A percentile compares a stretch with the other conserved stretches of the same genome.
Conservation (phyloP, 2,329 filamentous ascomycete genomes). For the Colletotrichum sidae region DNA sequence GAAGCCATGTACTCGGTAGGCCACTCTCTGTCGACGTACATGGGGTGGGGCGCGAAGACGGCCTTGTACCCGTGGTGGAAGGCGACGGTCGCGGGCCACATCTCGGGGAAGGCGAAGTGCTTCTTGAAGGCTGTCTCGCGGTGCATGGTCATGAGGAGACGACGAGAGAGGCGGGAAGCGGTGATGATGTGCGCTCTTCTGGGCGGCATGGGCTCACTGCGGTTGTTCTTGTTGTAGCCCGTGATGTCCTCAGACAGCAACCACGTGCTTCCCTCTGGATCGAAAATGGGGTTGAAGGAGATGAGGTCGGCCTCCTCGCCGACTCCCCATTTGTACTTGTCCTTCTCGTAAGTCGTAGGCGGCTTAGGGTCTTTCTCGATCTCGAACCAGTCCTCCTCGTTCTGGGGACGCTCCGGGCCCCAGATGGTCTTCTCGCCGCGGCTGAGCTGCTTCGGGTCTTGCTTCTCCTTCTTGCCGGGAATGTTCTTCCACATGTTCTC, state of each 20-base stretch:
- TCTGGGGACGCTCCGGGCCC: slow-evolving; percentile 81
- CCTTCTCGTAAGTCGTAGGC: slow-evolving; percentile 78
- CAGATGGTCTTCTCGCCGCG: slow-evolving; percentile 76
- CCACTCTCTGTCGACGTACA: slow-evolving; percentile 91
- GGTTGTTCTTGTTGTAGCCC: slow-evolving; percentile 76
- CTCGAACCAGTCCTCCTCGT: slow-evolving; percentile 78
- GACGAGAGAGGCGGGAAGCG: slow-evolving; percentile 83
- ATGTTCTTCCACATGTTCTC: slow-evolving; percentile 75
- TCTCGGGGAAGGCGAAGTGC: slow-evolving; percentile 93
- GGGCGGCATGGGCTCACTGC: slow-evolving; percentile 68
- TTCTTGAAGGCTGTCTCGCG: slow-evolving; percentile 86
- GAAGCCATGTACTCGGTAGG: slow-evolving; percentile 80
- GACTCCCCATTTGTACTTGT: slow-evolving; percentile 88
- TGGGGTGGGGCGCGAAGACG: slow-evolving; percentile 88
- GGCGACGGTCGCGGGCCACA: slow-evolving; percentile 91
- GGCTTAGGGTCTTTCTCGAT: slow-evolving; percentile 79
- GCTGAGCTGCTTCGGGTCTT: slow-evolving; percentile 39
- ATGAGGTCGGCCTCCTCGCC: slow-evolving; percentile 93
- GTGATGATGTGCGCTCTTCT: slow-evolving; percentile 92
- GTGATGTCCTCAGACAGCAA: slow-evolving; percentile 84
- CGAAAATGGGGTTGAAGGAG: slow-evolving; percentile 90
- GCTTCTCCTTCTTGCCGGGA: slow-evolving; percentile 51
- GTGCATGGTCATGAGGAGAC: slow-evolving; percentile 88
- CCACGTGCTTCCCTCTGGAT: slow-evolving; percentile 90
- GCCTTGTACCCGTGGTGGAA: slow-evolving; percentile 94